Conservation (phyloP, 257 asterid species). For the Verbascum thapsus region DNA sequence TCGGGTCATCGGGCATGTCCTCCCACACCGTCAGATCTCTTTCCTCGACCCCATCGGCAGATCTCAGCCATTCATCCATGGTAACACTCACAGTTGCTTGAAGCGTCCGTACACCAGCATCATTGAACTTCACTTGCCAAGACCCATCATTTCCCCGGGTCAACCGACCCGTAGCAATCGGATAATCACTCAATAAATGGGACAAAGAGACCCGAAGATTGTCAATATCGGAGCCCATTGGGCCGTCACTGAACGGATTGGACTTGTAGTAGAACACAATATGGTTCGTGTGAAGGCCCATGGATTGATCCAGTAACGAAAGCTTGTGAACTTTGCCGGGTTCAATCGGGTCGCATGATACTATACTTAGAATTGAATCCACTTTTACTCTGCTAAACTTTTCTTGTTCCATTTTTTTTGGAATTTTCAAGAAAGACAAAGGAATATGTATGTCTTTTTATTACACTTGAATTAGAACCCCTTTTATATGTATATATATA, state of each 20-base stretch:
- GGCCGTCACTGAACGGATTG: slow-evolving; percentile 51
- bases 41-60: slow-evolving; percentile 53
- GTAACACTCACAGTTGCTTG: slow-evolving; percentile 45
- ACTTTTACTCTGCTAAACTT: slow-evolving; percentile 37
- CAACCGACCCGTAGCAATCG: slow-evolving; percentile 62
- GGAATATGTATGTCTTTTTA: too few species aligned
- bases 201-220: slow-evolving; percentile 49
- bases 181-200: slow-evolving; percentile 45
- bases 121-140: slow-evolving; percentile 61
- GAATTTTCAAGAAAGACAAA: too few species aligned
- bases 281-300: slow-evolving; percentile 49
- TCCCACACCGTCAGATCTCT: slow-evolving; percentile 66
- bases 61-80: slow-evolving; percentile 67
- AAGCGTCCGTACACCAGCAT: slow-evolving; percentile 66
- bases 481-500: neutral
- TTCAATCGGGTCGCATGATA: slow-evolving; percentile 48
- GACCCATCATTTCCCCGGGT: slow-evolving; percentile 37
- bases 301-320: slow-evolving; percentile 44
- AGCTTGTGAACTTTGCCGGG: slow-evolving; percentile 43
- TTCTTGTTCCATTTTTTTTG: slow-evolving; percentile 27
- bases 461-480: neutral
- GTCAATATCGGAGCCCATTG: slow-evolving; percentile 39
- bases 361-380: slow-evolving; percentile 46
- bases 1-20: slow-evolving; percentile 55
- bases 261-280: slow-evolving; percentile 48